Percentiles rank a stretch among this genome's conserved stretches.
Evolutionary conservation across 2,329 filamentous ascomycete species (phyloP).

Genomic region (Juglanconis oblonga): DNA sequence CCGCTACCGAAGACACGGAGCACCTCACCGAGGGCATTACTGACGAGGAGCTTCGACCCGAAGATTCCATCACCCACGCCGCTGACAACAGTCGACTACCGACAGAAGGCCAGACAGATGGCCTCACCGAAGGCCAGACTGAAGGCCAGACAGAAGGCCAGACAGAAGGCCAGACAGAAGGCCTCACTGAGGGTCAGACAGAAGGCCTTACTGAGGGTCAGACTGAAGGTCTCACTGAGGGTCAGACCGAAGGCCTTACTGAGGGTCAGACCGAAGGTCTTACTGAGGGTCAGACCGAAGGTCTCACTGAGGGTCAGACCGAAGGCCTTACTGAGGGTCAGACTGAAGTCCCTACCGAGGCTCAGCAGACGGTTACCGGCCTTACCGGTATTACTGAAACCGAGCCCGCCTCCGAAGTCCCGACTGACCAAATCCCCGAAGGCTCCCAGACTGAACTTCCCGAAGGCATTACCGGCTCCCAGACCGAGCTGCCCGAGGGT

Average conservation of each 20-base stretch:
- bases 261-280: background rate
- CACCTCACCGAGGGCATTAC: background rate
- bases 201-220: background rate
- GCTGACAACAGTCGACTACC: slow-evolving; percentile 15
- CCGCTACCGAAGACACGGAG: background rate
- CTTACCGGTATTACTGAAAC: background rate
- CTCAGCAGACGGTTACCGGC: background rate
- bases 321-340: background rate
- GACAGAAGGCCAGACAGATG: background rate
- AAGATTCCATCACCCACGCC: slow-evolving; percentile 19
- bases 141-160: too few species aligned
- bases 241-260: background rate
- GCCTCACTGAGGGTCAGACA: background rate
- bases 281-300: background rate
- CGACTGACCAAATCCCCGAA: too few species aligned
- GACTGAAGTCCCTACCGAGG: background rate
- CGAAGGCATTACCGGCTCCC: background rate
- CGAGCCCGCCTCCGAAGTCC: background rate
- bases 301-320: background rate
- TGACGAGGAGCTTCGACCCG: slow-evolving; percentile 13
- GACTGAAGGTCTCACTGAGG: background rate
- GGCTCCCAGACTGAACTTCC: too few species aligned
- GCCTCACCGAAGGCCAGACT: background rate
- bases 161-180: background rate
- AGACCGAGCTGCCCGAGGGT: background rate